A percentile compares a stretch with the other conserved stretches of the same genome.
Conservation (phyloP, 805 yeast genomes). For the Metschnikowia lunata region DNA sequence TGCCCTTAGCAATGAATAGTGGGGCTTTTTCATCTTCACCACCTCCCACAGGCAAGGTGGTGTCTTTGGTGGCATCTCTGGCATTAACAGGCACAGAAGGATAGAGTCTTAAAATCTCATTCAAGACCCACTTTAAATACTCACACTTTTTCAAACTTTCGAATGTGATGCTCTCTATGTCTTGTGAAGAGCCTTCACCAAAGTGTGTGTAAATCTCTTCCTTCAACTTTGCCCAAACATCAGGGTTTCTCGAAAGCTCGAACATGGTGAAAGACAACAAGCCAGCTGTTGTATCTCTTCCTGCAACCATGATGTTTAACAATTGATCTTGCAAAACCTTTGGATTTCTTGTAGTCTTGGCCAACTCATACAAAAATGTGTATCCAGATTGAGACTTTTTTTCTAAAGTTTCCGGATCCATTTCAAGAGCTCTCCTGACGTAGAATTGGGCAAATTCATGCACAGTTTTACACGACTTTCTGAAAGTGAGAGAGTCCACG, state of each 20-base stretch:
- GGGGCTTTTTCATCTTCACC: constrained; percentile 24
- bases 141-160: constrained; percentile 38
- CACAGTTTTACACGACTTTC: constrained; percentile 27
- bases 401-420: constrained; percentile 14
- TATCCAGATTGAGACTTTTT: constrained; percentile 23
- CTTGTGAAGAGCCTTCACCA: constrained; percentile 29
- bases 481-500: constrained; percentile 25
- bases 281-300: constrained; percentile 43
- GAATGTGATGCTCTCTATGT: constrained; percentile 29
- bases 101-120: constrained; percentile 35
- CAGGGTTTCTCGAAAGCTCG: constrained; percentile 34
- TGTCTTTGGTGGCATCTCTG: constrained; percentile 20
- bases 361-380: constrained; percentile 36
- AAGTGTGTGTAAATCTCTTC: constrained; percentile 27
- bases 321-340: constrained; percentile 34
- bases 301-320: constrained; percentile 39
- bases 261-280: constrained; percentile 31
- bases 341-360: constrained; percentile 34
- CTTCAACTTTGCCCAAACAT: constrained; percentile 28
- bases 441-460: constrained; percentile 16
- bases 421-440: constrained; percentile 16
- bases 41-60: constrained; percentile 23
- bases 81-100: constrained; percentile 27
- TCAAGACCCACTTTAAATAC: constrained; percentile 33
- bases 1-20: constrained; percentile 17